Percentiles rank a stretch among this genome's conserved stretches.
Conservation (phyloP, 371 early-diverging fungal species). For the Capniomyces stellatus region DNA sequence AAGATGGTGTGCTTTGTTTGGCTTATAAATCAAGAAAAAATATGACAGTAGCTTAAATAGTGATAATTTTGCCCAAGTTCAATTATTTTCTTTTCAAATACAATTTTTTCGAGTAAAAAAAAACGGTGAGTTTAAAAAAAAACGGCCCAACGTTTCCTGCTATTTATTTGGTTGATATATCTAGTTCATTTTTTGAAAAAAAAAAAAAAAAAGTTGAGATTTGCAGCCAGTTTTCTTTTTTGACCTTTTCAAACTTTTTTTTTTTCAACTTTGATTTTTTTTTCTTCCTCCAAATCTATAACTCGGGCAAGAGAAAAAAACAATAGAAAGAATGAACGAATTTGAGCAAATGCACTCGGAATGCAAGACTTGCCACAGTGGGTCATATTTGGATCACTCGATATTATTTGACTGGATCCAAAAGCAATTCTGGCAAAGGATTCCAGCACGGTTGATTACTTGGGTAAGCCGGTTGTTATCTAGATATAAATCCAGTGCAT, state of each 20-base stretch:
- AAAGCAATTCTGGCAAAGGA: background rate
- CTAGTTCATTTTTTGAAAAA: background rate
- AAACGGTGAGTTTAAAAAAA: background rate
- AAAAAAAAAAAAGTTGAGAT: background rate
- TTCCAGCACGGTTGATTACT: background rate
- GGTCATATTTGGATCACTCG: background rate
- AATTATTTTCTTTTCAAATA: no score
- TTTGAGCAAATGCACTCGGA: constrained; percentile 1
- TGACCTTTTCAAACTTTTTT: background rate
- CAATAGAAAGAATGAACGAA: background rate
- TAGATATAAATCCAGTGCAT: background rate
- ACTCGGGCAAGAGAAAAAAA: background rate
- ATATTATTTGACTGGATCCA: background rate
- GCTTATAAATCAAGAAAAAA: no score
- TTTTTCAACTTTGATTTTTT: background rate
- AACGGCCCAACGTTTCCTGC: background rate
- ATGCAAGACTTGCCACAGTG: background rate
- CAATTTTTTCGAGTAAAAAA: background rate
- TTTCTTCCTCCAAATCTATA: background rate
- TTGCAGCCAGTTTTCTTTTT: background rate
- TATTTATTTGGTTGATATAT: background rate
- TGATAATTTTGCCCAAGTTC: no score
- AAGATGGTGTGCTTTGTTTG: no score
- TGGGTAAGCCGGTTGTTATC: background rate
- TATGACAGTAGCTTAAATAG: no score